Evolutionary conservation across 768 basidiomycete species (phyloP), one percentile per base, ranked within the genome.

Genomic region (Auricularia sp.): DNA sequence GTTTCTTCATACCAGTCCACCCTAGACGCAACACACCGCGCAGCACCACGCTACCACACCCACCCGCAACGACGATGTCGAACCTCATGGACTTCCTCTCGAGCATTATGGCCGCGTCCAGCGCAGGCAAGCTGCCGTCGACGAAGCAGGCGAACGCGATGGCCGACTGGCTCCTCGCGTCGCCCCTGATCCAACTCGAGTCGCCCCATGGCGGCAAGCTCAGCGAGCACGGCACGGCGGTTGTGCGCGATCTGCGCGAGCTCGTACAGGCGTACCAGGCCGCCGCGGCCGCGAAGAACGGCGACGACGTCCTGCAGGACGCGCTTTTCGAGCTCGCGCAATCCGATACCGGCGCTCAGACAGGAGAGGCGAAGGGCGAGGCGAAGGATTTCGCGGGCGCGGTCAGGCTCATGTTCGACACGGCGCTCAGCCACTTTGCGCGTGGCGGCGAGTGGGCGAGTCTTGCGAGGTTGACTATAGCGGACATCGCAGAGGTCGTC

Each of bases 81-180:
- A 64, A 11, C 29, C 67, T 63, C 47, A 89, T 90, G 88, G 86
- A 90, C 65, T 83, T 82, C 75, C 66, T 80, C 61, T 77, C 85
- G 18, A 84, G 85, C 44, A 69, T 88, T 29, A 71, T 86, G 64
- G 88, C 86, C 59, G 88, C 88, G 7, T 74, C 90, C 68, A 80
- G 84, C 66, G 87, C 87, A 16, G 87, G 87, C 23, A 90, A 90
- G 70, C 75, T 88, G 3, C 88, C 88, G 18, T 79, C 78, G 1
- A 84, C 87, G 11, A 72, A 80, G 35, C 88, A 90, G 70, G 68
- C 83, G 47, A 78, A 78, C 66, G 70, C 70, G 0, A 78, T 80
- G 69, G 78, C 87, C 67, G 82, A 87, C 70, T 84, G 80, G 78
- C 69, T 83, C 58, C 42, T 63, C 21, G n/a, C 29, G 21, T 29